These are phyloP conservation scores for Favolaschia claudopus DNA, from an alignment of 768 basidiomycete species.

Conservation along the genomic window DNA sequence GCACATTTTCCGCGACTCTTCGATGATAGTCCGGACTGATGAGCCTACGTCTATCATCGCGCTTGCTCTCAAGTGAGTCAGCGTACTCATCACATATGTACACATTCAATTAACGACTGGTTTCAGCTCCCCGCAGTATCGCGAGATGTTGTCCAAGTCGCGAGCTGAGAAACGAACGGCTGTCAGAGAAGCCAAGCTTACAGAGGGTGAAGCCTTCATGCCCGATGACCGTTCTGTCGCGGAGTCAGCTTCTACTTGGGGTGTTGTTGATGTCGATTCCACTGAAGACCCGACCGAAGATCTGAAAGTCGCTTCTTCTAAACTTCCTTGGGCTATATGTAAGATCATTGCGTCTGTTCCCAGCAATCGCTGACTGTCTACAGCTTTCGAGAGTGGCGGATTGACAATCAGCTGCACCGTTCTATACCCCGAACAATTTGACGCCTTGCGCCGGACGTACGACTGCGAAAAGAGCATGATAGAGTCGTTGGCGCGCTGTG, in stretches of 20 bases:
- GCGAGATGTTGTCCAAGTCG: conserved; percentile 80
- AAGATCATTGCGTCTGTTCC: conserved; percentile 36
- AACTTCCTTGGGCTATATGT: conserved; percentile 85
- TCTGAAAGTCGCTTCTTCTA: conserved; percentile 76
- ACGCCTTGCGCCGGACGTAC: conserved; percentile 89
- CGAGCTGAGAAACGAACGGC: conserved; percentile 79
- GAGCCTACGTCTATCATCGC: conserved; percentile 99
- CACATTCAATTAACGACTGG: conserved; percentile 15
- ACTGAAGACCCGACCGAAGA: conserved; percentile 82
- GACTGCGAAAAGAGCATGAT: conserved; percentile 95
- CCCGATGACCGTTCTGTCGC: conserved; percentile 86
- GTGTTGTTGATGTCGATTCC: conserved; percentile 85
- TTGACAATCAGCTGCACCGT: conserved; percentile 93
- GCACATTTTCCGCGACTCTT: conserved; percentile 93
- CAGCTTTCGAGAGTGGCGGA: conserved; percentile 91
- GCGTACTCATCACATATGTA: neutral
- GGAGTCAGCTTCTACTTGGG: conserved; percentile 91
- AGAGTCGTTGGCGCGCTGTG: conserved; percentile 90
- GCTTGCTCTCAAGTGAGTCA: conserved; percentile 82
- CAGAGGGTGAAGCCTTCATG: conserved; percentile 89
- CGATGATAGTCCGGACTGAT: conserved; percentile 94
- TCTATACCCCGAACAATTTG: conserved; percentile 96
- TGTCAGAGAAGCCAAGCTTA: conserved; percentile 56
- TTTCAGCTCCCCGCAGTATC: conserved; percentile 79
- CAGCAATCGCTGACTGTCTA: conserved; percentile 11